A percentile compares a stretch with the other conserved stretches of the same genome.
Evolutionary conservation across 176 grass and related monocot species (phyloP).

Genomic region (Carex littledalei): DNA sequence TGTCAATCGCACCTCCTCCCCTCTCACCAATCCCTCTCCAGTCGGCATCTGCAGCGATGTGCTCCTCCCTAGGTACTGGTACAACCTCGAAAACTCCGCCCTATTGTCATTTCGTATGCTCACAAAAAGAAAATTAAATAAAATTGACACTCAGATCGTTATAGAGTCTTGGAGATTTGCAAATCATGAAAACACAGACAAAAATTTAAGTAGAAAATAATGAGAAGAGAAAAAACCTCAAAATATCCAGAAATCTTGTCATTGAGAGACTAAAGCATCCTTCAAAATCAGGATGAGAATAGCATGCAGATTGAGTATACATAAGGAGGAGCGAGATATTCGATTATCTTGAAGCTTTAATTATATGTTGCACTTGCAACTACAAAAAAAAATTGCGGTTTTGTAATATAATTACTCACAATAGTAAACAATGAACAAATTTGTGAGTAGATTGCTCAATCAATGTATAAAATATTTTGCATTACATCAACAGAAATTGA

Average conservation of each 20-base stretch:
- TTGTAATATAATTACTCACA: neutral
- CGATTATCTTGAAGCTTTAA: no score
- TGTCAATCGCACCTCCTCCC: slow-evolving; percentile 38
- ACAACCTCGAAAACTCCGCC: neutral
- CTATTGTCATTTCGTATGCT: neutral
- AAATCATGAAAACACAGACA: no score
- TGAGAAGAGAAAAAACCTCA: no score
- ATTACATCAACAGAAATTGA: no score
- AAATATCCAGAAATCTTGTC: no score
- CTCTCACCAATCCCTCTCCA: neutral
- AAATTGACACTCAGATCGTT: no score
- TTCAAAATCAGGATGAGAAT: no score
- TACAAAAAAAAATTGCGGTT: neutral
- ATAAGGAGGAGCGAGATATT: no score
- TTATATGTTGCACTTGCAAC: neutral
- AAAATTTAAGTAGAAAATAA: no score
- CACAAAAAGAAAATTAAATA: neutral
- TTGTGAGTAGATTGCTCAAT: neutral
- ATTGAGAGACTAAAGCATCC: no score
- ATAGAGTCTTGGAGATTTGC: no score
- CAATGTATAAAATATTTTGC: neutral
- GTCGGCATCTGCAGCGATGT: neutral
- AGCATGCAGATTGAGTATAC: no score
- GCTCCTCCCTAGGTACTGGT: slow-evolving; percentile 29
- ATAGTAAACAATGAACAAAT: neutral